Evolutionary conservation across 768 basidiomycete species (phyloP), one percentile per base, ranked within the genome.

Genomic region (Plicaturopsis crispa): DNA sequence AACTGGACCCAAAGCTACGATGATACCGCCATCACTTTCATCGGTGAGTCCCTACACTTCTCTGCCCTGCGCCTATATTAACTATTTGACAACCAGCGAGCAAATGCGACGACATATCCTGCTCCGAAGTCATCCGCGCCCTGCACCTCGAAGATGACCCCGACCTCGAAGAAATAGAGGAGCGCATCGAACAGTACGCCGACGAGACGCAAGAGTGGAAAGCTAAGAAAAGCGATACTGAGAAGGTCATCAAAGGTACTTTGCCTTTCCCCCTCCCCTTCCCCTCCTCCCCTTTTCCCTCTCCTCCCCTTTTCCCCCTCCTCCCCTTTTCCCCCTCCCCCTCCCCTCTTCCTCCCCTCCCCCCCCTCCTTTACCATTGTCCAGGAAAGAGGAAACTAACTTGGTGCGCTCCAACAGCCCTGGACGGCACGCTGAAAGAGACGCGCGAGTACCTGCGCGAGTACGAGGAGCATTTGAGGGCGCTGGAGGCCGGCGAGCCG

Each of bases 61-160:
- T 2, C 12, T 24, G 28, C 7, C 19, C n/a, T n/a, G n/a, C n/a
- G n/a, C n/a, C n/a, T n/a, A n/a, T n/a, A 7, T 30, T n/a, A 6
- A 23, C 1, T 8, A 34, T 18, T 30, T 24, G 38, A 38, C 38
- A 35, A 18, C 7, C 41, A 75, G 77, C 77, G 5, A 74, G 70
- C 46, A 79, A 80, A 52, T 74, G 73, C 40, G 78, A 80, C 39
- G 78, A 80, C 44, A 68, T 80, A 11, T 75, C 74, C 10, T 76
- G 73, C 38, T 69, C 70, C 0, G 77, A 80, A 45, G 67, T 77
- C 28, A 70, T 78, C 34, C 53, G 53, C 6, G 67, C 71, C 1
- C 61, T 80, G 32, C 47, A 57, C 17, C 64, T 79, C 4, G 66
- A 72, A 3, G 70, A 75, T 36, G 71, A 78, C n/a, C 63, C 67